Evolutionary conservation across 768 basidiomycete species (phyloP).

Genomic region (Mycena vitilis): DNA sequence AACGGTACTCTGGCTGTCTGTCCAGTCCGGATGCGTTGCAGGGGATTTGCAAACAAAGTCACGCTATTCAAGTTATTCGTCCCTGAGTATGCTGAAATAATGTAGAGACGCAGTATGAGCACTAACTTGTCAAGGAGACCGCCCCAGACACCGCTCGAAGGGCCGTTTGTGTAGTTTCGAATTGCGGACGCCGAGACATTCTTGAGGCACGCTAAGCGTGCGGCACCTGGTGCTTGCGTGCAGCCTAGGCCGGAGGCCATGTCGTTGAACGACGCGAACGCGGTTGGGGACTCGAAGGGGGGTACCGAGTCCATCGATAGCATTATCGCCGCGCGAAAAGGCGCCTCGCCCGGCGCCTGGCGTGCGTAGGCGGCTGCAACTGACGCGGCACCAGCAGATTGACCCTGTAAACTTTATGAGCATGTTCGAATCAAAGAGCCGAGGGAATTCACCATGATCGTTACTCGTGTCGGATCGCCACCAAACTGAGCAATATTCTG

Average conservation of each 20-base stretch:
- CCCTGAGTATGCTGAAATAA: not conserved
- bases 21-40: constrained; percentile 32
- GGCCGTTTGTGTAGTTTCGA: constrained; percentile 32
- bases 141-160: constrained; percentile 21
- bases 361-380: not conserved
- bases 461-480: not conserved
- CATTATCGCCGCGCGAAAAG: constrained; percentile 29
- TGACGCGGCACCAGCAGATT: constrained; percentile 25
- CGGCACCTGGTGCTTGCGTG: constrained; percentile 34
- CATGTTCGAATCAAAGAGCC: not conserved
- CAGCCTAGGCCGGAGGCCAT: constrained; percentile 35
- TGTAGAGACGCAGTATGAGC: not conserved
- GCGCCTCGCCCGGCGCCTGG: constrained; percentile 10
- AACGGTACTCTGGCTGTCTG: constrained; percentile 35
- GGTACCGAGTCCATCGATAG: constrained; percentile 6
- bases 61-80: constrained; percentile 13
- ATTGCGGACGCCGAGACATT: constrained; percentile 37
- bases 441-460: constrained; percentile 30
- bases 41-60: constrained; percentile 34
- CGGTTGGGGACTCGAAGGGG: not conserved
- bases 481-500: constrained; percentile 59
- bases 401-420: constrained; percentile 1
- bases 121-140: constrained; percentile 30
- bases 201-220: constrained; percentile 40
- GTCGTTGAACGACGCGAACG: constrained; percentile 25